A percentile compares a stretch with the other conserved stretches of the same genome.
Evolutionary conservation across 176 grass and related monocot genomes (phyloP).

Genomic region (Oryza longistaminata): DNA sequence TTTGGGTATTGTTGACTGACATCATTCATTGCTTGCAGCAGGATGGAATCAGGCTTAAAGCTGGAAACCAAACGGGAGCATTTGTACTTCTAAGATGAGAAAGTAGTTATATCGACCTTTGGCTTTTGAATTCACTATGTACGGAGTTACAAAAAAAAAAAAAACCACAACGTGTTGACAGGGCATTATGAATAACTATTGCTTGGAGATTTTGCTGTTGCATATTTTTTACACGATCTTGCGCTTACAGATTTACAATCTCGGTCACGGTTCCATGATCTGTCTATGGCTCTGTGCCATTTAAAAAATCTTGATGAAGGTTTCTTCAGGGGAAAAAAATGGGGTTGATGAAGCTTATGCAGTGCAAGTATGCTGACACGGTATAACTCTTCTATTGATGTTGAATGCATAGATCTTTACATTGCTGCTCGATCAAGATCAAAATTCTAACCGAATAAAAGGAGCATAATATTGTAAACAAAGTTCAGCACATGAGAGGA

Average conservation of each 20-base stretch:
- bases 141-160: not conserved
- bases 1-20: not conserved
- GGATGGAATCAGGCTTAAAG: not conserved
- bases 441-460: not conserved
- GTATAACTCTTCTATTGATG: not conserved
- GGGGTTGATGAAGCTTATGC: not conserved
- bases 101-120: not conserved
- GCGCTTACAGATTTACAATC: not conserved
- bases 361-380: not conserved
- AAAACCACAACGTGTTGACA: not conserved
- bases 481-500: not conserved
- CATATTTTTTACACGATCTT: not conserved
- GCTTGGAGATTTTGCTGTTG: not conserved
- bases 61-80: no score
- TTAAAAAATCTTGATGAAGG: not conserved
- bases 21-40: conserved; percentile 29
- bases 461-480: not conserved
- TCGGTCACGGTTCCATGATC: not conserved
- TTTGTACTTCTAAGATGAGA: no score
- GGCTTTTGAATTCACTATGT: not conserved
- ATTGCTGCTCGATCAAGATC: not conserved
- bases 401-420: not conserved
- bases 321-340: no score
- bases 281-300: not conserved
- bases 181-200: not conserved